Evolutionary conservation across 306 rosid species (phyloP).

Genomic region (Cucumis hystrix): DNA sequence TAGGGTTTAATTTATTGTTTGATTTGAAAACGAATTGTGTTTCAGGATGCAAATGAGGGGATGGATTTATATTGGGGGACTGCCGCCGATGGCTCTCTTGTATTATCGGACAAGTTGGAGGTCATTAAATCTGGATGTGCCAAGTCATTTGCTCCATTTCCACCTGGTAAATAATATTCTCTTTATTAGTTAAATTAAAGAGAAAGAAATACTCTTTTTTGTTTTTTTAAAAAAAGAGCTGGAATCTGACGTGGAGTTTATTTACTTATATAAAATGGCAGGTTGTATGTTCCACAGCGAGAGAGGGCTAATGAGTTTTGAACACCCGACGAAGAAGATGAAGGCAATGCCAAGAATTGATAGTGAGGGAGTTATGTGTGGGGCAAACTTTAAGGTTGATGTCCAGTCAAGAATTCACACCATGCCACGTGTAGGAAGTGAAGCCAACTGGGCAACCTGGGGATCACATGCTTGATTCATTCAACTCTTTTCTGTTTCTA

Average conservation of each 20-base stretch:
- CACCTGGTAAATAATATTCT: slow-evolving; percentile 36
- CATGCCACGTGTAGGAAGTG: slow-evolving; percentile 98
- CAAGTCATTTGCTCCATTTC: slow-evolving; percentile 90
- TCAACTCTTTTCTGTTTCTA: neutral
- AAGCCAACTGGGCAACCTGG: slow-evolving; percentile 85
- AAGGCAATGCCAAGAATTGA: slow-evolving; percentile 92
- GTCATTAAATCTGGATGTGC: slow-evolving; percentile 70
- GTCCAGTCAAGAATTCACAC: slow-evolving; percentile 38
- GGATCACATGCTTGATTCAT: slow-evolving; percentile 16
- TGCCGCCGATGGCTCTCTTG: slow-evolving; percentile 70
- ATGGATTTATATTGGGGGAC: slow-evolving; percentile 71
- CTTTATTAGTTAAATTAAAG: no score
- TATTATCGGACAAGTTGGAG: slow-evolving; percentile 58
- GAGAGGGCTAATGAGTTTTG: slow-evolving; percentile 67
- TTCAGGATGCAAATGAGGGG: slow-evolving; percentile 57
- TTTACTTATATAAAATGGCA: slow-evolving; percentile 3
- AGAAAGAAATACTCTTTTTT: neutral
- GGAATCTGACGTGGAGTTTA: neutral
- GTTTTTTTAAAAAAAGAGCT: neutral
- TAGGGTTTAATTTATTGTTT: neutral
- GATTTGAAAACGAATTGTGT: neutral
- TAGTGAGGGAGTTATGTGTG: slow-evolving; percentile 90
- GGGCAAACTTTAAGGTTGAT: slow-evolving; percentile 84
- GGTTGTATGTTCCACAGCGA: slow-evolving; percentile 91
- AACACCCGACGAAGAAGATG: slow-evolving; percentile 81